Base-by-base conservation (phyloP, 768 basidiomycete species). In the Termitomyces sp. region DNA sequence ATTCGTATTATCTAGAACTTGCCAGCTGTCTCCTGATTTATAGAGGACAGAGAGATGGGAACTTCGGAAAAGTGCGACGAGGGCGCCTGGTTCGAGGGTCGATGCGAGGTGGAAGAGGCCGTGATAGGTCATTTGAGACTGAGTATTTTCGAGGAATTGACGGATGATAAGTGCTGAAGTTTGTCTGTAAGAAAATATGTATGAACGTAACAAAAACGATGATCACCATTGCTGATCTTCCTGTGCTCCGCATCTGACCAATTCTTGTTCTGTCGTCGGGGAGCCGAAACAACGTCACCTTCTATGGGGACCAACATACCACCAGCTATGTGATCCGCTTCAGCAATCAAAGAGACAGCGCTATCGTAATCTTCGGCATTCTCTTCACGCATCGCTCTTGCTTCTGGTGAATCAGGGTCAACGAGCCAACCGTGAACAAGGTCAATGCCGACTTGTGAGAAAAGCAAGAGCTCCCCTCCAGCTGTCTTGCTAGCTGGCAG, bases 381-480 rank as follows among this genome's bases (percentile, higher is more conserved):
- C 32, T 75, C 63, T 37, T 63, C 60, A 14, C 44, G 48, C 58
- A 93, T 69, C 0, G 79, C 80, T 0, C 60, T 60, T 10, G 80
- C 77, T 65, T 91, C 90, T 0, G 76, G 70, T 55, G 81, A 83
- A 2, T 74, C 76, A 0, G 85, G 85, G 58, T 89, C 87, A n/a
- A 83, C 83, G 15, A 88, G 78, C 94, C 94, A 97, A 1, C 94
- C 94, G 56, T 96, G 93, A 1, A 93, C 84, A 40, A 97, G 82
- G 5, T 80, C 72, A 43, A 96, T 90, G 9, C 84, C 85, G 0
- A 84, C 88, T 43, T 90, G 84, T n/a, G 84, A 74, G 63, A 97
- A 97, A 8, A 97, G 80, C 56, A 88, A 82, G 43, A 97, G 80
- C 64, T 91, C 94, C 2, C 90, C 92, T 0, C 82, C 82, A 28